Percentiles rank a stretch among this genome's conserved stretches.
Conservation (phyloP, 2,329 filamentous ascomycete species). For the Pyricularia sp. region DNA sequence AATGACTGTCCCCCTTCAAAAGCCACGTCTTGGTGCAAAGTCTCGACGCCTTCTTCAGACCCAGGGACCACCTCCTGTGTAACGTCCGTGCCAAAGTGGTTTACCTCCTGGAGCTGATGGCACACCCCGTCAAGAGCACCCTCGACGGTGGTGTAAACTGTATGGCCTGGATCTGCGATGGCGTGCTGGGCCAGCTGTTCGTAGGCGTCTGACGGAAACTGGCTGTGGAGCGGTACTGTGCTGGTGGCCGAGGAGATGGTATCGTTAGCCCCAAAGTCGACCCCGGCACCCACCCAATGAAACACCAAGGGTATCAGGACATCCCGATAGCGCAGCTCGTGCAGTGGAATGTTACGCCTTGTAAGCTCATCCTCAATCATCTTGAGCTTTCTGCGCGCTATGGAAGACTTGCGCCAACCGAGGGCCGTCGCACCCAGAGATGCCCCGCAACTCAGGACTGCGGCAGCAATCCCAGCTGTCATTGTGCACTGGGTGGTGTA, state of each 20-base stretch:
- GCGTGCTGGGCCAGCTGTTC: background rate
- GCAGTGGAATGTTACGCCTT: too few species aligned
- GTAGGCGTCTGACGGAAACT: background rate
- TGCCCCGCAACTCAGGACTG: too few species aligned
- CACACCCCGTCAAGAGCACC: background rate
- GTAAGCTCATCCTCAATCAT: too few species aligned
- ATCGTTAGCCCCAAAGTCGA: background rate
- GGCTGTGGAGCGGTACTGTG: background rate
- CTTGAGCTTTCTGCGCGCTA: too few species aligned
- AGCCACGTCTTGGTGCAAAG: background rate
- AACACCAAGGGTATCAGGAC: too few species aligned
- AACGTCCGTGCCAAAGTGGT: background rate
- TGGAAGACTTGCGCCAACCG: too few species aligned
- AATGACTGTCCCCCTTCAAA: background rate
- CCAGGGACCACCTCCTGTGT: background rate
- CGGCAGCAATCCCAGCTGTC: too few species aligned
- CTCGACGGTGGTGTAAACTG: background rate
- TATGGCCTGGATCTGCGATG: background rate
- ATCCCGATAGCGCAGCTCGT: too few species aligned
- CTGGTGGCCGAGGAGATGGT: background rate
- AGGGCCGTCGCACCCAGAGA: too few species aligned
- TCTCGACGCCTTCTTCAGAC: background rate
- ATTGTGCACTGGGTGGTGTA: too few species aligned
- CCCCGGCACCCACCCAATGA: background rate
- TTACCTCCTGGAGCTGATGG: background rate